These are phyloP conservation scores for Phialemonium atrogriseum DNA, from an alignment of 2,329 filamentous ascomycete genomes.

Conservation along the genomic window DNA sequence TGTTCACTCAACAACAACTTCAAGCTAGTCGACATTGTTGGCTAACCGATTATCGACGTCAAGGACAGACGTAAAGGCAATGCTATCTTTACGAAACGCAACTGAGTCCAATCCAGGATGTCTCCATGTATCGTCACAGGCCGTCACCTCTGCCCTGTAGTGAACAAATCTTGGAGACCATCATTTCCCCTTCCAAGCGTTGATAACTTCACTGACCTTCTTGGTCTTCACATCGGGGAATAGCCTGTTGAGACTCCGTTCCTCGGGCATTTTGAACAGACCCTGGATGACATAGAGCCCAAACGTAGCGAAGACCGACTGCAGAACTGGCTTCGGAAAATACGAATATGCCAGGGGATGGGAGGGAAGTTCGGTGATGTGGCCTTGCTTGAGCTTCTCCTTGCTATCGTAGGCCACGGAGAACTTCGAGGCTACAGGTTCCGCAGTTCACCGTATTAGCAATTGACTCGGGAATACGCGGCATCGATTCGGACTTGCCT, in stretches of 20 bases:
- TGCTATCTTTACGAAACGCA: no score
- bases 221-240: conserved; percentile 18
- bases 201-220: conserved; percentile 16
- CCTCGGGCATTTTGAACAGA: conserved; percentile 8
- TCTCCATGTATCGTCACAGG: no score
- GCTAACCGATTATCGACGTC: no score
- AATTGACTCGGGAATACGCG: no score
- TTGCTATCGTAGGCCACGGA: conserved; percentile 22
- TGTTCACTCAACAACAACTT: no score
- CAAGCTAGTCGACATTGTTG: no score
- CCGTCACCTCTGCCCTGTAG: no score
- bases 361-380: conserved; percentile 23
- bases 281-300: conserved; percentile 14
- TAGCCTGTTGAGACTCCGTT: conserved; percentile 18
- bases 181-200: conserved; percentile 15
- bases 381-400: conserved; percentile 22
- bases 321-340: conserved; percentile 14
- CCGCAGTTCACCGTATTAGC: no score
- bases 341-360: conserved; percentile 17
- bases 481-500: no score
- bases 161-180: no score
- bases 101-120: no score
- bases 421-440: conserved; percentile 26
- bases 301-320: conserved; percentile 13
- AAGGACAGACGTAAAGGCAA: no score